Evolutionary conservation across 768 basidiomycete species (phyloP), one percentile per base, ranked within the genome.

Genomic region (Postia placenta): DNA sequence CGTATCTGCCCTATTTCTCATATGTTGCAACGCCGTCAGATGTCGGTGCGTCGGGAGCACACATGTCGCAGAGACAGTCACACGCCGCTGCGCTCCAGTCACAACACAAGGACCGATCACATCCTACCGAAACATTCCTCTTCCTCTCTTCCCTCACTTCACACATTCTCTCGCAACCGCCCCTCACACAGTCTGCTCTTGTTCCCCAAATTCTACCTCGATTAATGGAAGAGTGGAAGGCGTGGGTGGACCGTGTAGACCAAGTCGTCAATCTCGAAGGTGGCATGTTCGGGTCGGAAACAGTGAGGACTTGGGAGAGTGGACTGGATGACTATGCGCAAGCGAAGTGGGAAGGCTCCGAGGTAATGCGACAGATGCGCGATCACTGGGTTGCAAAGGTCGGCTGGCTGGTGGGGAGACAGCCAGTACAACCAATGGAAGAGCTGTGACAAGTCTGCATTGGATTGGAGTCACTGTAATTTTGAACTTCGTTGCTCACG

Each of bases 1-100:
- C 90, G 5, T 92, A 92, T 62, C 78, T 92, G 41, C 87, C 87
- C 2, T 92, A 92, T 62, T 92, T 92, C 62, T 85, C 88, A 19
- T 83, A 78, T 56, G 64, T 77, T 45, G 61, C 74, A 37, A 24
- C 56, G 45, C 48, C 56, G 46, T 49, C 53, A 57, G 55, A 60
- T 59, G 46, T 57, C 49, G 52, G 55, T 51, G 30, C 41, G 49
- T 45, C 59, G 66, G 56, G 52, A 67, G 24, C 48, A 28, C 42
- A 52, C 41, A 45, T 48, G 19, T 33, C 30, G 7, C n/a, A n/a
- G n/a, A n/a, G n/a, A n/a, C 54, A 69, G 45, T 69, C 72, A 20
- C 71, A 74, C 49, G 64, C 74, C n/a, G 62, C 71, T 6, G 63
- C 66, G 19, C 58, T 76, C 25, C 76, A 77, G 56, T 65, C 73